Base-by-base conservation (phyloP, 495 filamentous ascomycete genomes). In the Lindgomyces ingoldianus region DNA sequence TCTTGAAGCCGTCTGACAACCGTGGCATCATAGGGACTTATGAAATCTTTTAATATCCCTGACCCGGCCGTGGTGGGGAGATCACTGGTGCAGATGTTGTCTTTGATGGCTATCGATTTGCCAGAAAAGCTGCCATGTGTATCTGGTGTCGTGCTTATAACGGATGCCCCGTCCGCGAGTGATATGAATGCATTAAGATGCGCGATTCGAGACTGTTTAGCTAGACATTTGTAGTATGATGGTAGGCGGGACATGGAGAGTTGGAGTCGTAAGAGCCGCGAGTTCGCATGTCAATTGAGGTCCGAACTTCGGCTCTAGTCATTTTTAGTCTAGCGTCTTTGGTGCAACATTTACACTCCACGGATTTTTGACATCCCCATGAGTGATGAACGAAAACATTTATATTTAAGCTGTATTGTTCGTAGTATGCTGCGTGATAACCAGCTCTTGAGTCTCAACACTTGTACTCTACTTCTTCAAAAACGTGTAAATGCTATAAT, bases 51-150 rank as follows among this genome's bases (percentile, higher is more conserved):
- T n/a, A 96, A 80, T 54, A 89, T 85, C n/a, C 76, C 76, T 24
- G 91, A 96, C 53, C 84, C 90, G 75, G 90, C 93, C 74, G 91
- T 93, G 29, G 91, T 96, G 2, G 87, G 83, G 18, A 87, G 74
- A 18, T 82, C 78, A 33, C 75, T 74, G 0, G 89, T 91, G 68
- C 87, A 87, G 65, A 96, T 96, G 73, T 96, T 96, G 78, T 96
- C 92, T 76, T 96, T 96, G 44, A 96, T 81, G 11, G 88, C 87
- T 42, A 96, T 80, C 22, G 87, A 58, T n/a, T 77, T 77, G 33
- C 86, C 87, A 51, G 77, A 66, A 39, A 80, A 60, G 11, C 33
- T 36, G 18, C 58, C 54, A 51, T 19, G 18, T 56, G 18, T 60
- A 44, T 52, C 25, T 30, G 19, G 4, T 16, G 44, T 4, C 10